A percentile compares a stretch with the other conserved stretches of the same genome.
These are phyloP conservation scores for Neurospora cerealis DNA, from an alignment of 495 filamentous ascomycete genomes.

Conservation along the genomic window DNA sequence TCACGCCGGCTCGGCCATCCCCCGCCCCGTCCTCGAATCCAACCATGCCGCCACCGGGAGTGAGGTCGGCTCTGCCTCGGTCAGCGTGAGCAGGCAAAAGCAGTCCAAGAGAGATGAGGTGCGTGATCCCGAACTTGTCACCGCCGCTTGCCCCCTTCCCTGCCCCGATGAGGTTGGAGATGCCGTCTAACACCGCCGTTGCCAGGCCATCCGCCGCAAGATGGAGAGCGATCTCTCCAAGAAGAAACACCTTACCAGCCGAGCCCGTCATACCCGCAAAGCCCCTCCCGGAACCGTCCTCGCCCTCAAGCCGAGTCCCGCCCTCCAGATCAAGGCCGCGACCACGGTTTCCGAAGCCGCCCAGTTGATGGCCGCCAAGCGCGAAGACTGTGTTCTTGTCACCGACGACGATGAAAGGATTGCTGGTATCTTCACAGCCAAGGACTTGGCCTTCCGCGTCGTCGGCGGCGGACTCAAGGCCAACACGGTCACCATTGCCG, in stretches of 20 bases:
- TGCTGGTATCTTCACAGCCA: constrained; percentile 96
- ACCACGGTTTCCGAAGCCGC: constrained; percentile 94
- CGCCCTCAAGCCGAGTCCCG: constrained; percentile 86
- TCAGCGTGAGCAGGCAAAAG: constrained; percentile 83
- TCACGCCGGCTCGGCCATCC: constrained; percentile 63
- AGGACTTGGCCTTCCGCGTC: constrained; percentile 95
- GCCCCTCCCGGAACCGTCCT: constrained; percentile 93
- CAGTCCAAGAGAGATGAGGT: constrained; percentile 98
- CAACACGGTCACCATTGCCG: constrained; percentile 78
- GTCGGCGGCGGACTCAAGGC: constrained; percentile 91
- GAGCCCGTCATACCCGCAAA: constrained; percentile 77
- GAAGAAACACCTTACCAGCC: constrained; percentile 70
- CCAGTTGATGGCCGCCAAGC: constrained; percentile 97
- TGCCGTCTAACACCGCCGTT: constrained; percentile 20
- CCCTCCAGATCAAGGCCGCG: constrained; percentile 92
- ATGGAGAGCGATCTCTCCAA: constrained; percentile 97
- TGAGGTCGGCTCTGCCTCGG: constrained; percentile 62
- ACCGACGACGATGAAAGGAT: constrained; percentile 98
- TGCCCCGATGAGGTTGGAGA: neutral
- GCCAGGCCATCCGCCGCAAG: constrained; percentile 88
- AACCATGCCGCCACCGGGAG: constrained; percentile 37
- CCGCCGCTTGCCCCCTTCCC: neutral
- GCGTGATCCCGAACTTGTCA: constrained; percentile 21
- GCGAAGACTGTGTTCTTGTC: constrained; percentile 97
- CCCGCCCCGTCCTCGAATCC: constrained; percentile 68